Evolutionary conservation across 73 alveolate genomes (phyloP).

Genomic region (Stentor coeruleus): DNA sequence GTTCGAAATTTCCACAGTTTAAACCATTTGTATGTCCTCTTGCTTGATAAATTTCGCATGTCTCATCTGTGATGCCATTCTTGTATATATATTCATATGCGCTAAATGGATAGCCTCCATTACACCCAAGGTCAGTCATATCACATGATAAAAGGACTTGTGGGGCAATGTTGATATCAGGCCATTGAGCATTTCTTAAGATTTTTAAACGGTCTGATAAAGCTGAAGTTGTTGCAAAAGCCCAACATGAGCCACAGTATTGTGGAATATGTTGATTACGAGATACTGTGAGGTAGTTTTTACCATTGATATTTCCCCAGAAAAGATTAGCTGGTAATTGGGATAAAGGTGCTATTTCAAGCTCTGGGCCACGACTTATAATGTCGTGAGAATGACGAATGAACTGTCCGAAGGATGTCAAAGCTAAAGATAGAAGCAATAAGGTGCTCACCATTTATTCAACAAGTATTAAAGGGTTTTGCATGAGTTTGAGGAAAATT

Average conservation of each 20-base stretch:
- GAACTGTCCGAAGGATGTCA: no score
- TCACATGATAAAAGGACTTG: constrained; percentile 83
- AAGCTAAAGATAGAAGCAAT: no score
- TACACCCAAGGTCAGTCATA: constrained; percentile 63
- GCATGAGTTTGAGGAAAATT: no score
- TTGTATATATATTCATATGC: constrained; percentile 61
- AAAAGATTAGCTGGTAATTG: not conserved
- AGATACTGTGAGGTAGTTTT: constrained; percentile 74
- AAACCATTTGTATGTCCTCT: constrained; percentile 50
- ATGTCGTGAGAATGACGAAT: no score
- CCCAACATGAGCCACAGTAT: constrained; percentile 98
- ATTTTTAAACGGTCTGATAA: constrained; percentile 89
- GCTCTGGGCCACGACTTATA: no score
- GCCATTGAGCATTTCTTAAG: constrained; percentile 81
- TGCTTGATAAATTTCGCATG: constrained; percentile 65
- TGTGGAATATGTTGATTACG: constrained; percentile 87
- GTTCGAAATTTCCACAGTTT: constrained; percentile 37
- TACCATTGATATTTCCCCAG: constrained; percentile 78
- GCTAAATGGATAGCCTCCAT: constrained; percentile 74
- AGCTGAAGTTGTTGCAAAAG: constrained; percentile 87
- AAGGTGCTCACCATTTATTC: no score
- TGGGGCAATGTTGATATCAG: constrained; percentile 79
- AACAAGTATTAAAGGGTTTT: no score
- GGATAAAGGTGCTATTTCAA: not conserved
- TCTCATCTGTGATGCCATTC: constrained; percentile 68